phyloP scores from a whole-genome alignment of 2,329 filamentous ascomycete genomes.

The Hyphodiscus sp. region DNA sequence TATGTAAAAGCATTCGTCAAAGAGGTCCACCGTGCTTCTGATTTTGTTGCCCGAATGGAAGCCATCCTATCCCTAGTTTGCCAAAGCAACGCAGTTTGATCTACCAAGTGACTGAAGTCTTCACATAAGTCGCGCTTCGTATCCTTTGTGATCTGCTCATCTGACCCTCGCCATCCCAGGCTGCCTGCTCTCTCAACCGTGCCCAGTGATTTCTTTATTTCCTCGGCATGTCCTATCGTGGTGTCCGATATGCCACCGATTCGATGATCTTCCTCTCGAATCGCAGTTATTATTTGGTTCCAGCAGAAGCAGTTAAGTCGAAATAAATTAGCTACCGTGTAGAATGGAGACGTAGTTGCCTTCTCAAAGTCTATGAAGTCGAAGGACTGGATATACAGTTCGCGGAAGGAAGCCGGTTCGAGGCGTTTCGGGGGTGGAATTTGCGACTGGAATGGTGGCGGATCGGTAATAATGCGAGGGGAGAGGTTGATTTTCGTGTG shows the following conservation, averaged over 20 bases:
- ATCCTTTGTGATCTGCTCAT: conserved; percentile 2
- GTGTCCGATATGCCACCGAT: conserved; percentile 25
- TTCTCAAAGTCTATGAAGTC: conserved; percentile 13
- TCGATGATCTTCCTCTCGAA: conserved; percentile 23
- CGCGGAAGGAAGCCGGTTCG: conserved; percentile 20
- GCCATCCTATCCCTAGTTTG: conserved; percentile 21
- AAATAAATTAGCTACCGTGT: conserved; percentile 20
- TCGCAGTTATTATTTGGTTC: conserved; percentile 26
- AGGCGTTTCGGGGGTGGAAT: conserved; percentile 6
- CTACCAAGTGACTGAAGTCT: conserved; percentile 25
- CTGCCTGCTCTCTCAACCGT: conserved; percentile 22
- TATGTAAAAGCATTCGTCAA: conserved; percentile 27
- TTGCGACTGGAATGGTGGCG: conserved; percentile 17
- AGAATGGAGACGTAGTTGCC: conserved; percentile 20
- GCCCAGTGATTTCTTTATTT: conserved; percentile 21
- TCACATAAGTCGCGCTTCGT: conserved; percentile 17
- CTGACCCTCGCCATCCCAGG: conserved; percentile 16
- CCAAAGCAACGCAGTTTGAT: conserved; percentile 26
- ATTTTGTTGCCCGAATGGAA: conserved; percentile 14
- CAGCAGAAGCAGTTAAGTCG: conserved; percentile 25
- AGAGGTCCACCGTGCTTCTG: conserved; percentile 18
- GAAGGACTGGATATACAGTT: conserved; percentile 24
- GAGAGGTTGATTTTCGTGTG: conserved; percentile 18
- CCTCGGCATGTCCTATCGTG: conserved; percentile 24
- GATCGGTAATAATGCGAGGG: conserved; percentile 17